Evolutionary conservation across 345 rosid species (phyloP), one percentile per base, ranked within the genome.

Genomic region (Euphorbia peplus): DNA sequence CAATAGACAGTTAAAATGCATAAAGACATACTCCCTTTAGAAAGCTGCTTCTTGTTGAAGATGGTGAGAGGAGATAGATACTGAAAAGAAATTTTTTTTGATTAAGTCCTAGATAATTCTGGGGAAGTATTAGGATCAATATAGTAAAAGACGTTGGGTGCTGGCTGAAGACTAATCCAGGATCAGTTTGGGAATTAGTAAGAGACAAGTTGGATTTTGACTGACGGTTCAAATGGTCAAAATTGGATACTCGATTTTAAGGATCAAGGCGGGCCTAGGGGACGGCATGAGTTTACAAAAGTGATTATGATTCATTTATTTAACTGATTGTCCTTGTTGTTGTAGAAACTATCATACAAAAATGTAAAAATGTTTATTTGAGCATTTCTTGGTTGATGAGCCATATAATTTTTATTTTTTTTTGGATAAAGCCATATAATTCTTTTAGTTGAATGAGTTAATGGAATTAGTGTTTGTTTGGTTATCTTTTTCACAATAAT

Each of bases 1-100:
- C 79, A 85, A 88, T 76, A 66, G 70, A 66, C 68, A 60, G 60
- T 80, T 92, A 67, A 75, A 59, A 75, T 85, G 89, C 70, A 67
- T 84, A 22, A 79, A 73, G 72, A 75, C 84, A 14, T 53, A 12
- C 15, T 12, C 61, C 32, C 62, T 73, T 26, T 41, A 48, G 2
- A 50, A 41, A 26, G 62, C 47, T 8, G 64, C 54, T 69, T 69
- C 64, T 26, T 47, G 53, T 47, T 47, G 53, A 44, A 53, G 14
- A 44, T 58, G n/a, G 16, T 56, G 53, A 35, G 21, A 15, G 21
- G 24, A 56, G 16, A 5, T 56, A 41, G 12, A 55, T 28, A 24
- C 24, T 29, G 19, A 44, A 32, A 44, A 68, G 19, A n/a, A 26
- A 18, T 26, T 42, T 24, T 14, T 44, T 55, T 46, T 2, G 14